phyloP scores from a whole-genome alignment of 305 asterid genomes.

The Euphrasia arctica region DNA sequence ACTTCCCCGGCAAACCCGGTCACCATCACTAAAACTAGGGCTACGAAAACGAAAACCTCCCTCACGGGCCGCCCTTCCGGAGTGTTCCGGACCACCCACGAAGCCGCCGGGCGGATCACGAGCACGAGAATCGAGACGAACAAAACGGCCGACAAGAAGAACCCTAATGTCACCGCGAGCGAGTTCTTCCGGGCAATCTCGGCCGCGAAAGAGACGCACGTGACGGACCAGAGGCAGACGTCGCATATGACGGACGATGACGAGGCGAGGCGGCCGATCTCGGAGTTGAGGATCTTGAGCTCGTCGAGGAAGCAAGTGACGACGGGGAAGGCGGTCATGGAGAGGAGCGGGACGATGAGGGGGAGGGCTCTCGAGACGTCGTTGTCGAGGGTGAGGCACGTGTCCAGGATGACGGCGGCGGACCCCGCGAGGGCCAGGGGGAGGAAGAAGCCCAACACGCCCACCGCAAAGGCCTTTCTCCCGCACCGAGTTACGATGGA shows the following conservation, averaged over 20 bases:
- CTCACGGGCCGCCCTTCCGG: slow-evolving; percentile 31
- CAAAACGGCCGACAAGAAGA: too few species aligned
- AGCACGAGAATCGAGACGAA: too few species aligned
- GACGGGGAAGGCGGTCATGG: slow-evolving; percentile 73
- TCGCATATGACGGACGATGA: too few species aligned
- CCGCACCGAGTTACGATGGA: slow-evolving; percentile 52
- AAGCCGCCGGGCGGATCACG: too few species aligned
- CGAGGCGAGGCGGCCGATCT: too few species aligned
- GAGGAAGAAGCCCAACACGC: slow-evolving; percentile 46
- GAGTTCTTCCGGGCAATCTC: too few species aligned
- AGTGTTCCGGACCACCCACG: too few species aligned
- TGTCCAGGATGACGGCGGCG: slow-evolving; percentile 40
- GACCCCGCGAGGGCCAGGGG: slow-evolving; percentile 49
- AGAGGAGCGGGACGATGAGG: slow-evolving; percentile 35
- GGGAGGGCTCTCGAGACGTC: slow-evolving; percentile 42
- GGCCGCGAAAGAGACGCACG: too few species aligned
- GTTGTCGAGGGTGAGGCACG: slow-evolving; percentile 39
- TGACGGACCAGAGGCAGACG: too few species aligned
- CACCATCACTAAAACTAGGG: slow-evolving; percentile 38
- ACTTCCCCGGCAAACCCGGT: slow-evolving; percentile 48
- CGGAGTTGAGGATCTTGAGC: too few species aligned
- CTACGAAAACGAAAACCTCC: slow-evolving; percentile 37
- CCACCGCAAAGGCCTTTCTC: slow-evolving; percentile 52
- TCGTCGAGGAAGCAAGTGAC: slow-evolving; percentile 43
- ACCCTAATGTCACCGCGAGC: too few species aligned